Evolutionary conservation across 495 filamentous ascomycete genomes (phyloP).

Genomic region (Penicillium bovifimosum): DNA sequence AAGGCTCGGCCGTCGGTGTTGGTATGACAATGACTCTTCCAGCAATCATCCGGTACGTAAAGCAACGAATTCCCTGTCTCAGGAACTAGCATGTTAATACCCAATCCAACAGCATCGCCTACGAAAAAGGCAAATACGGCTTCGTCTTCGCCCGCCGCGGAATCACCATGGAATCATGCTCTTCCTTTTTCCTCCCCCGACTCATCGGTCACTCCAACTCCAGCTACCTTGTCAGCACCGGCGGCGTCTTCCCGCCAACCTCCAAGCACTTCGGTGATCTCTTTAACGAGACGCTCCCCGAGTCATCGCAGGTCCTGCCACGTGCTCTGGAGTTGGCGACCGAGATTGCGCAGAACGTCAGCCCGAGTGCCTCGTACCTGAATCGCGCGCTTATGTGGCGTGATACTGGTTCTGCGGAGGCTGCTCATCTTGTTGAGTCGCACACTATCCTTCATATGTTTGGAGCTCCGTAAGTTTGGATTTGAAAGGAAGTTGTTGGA

Average conservation of each 20-base stretch:
- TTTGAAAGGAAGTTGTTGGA: not conserved
- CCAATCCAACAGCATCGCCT: constrained; percentile 40
- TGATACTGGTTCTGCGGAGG: constrained; percentile 49
- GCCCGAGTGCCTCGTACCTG: constrained; percentile 46
- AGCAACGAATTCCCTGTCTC: not conserved
- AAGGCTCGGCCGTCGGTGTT: constrained; percentile 60
- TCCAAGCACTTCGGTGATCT: constrained; percentile 41
- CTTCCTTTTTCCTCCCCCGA: constrained; percentile 58
- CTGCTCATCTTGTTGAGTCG: constrained; percentile 54
- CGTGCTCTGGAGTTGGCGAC: constrained; percentile 53
- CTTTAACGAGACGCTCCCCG: constrained; percentile 50
- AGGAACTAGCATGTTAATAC: too few relatives aligned
- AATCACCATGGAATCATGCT: constrained; percentile 57
- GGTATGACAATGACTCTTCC: constrained; percentile 66
- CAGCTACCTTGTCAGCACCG: constrained; percentile 45
- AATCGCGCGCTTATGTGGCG: constrained; percentile 59
- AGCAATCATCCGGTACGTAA: constrained; percentile 43
- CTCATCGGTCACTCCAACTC: constrained; percentile 53
- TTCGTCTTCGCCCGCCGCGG: constrained; percentile 61
- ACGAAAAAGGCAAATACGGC: constrained; percentile 50
- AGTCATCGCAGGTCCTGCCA: constrained; percentile 45
- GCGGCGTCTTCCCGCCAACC: constrained; percentile 26
- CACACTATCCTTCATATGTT: constrained; percentile 53
- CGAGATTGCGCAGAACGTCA: constrained; percentile 55
- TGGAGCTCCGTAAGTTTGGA: constrained; percentile 27